Base-by-base conservation (phyloP, 148 eudicot species). In the Arctostaphylos glauca region DNA sequence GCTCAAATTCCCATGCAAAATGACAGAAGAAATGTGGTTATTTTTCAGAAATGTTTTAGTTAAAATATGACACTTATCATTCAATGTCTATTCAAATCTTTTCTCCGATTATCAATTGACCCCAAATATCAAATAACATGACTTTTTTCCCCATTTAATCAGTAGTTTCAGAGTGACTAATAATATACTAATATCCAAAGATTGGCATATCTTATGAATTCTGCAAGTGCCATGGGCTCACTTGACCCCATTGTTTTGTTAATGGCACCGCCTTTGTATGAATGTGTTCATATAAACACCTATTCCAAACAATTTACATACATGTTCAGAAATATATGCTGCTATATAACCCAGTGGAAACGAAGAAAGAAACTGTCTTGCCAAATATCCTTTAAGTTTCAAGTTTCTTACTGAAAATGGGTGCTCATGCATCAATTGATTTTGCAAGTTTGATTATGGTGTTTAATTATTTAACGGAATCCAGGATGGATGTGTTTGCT, bases 401-500 rank as follows among this genome's bases (percentile, higher is more conserved):
- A 64, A 53, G 75, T 1, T 83, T 54, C 77, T 74, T 50, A 31
- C 2, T 72, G 60, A 19, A 83, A 62, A 5, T 70, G 49, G 56
- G 59, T 50, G 47, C 23, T 49, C n/a, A 2, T 43, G 19, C 5
- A 44, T 6, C n/a, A 12, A 55, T 25, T 10, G 38, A 9, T 86
- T 31, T 23, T 5, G 23, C 70, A 79, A 58, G 59, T 76, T 73
- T 74, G 52, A 23, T 84, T 50, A n/a, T 73, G 66, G 50, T 9
- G 38, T 81, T 82, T 84, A 47, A 44, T 70, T 85, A 50, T 64
- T 76, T 16, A 3, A 55, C 66, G 64, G 23, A 54, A 80, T 38
- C 86, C 78, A 96, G 99, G 99, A 94, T 92, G 98, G 99, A 48
- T 86, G 93, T 85, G 88, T 94, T 56, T 91, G 94, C 90, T 91